Evolutionary conservation across 2,329 filamentous ascomycete species (phyloP).

Genomic region (Fusarium protoensiforme): DNA sequence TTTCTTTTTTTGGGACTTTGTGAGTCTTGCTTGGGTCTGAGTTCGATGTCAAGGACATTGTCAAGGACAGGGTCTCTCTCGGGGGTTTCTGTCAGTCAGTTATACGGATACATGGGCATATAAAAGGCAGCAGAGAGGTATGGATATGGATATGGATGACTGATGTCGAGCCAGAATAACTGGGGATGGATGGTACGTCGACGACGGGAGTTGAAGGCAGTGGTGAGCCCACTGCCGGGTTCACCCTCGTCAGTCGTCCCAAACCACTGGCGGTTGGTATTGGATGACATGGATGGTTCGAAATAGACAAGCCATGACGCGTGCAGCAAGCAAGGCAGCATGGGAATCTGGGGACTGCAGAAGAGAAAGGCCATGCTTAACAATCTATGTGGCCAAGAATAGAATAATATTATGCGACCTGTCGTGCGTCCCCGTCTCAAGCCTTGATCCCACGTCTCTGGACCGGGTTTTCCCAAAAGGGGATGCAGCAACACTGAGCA

Average conservation of each 20-base stretch:
- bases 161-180: conserved; percentile 2
- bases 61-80: conserved; percentile 1
- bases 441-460: background rate
- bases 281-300: conserved; percentile 8
- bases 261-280: conserved; percentile 5
- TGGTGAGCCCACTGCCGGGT: conserved; percentile 11
- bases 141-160: background rate
- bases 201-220: conserved; percentile 1
- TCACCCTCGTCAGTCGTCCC: conserved; percentile 1
- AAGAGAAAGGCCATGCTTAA: background rate
- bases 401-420: conserved; percentile 9
- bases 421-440: background rate
- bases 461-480: background rate
- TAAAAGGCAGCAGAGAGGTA: background rate
- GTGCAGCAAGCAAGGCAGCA: background rate
- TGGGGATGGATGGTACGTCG: background rate
- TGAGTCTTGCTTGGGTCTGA: background rate
- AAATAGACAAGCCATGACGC: conserved; percentile 5
- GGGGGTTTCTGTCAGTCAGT: background rate
- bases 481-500: background rate
- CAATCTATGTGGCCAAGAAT: background rate
- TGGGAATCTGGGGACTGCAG: conserved; percentile 2
- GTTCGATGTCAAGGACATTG: background rate
- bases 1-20: background rate
- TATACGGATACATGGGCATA: background rate